Conservation (phyloP, 2,329 filamentous ascomycete genomes). For the Botrytis porri region DNA sequence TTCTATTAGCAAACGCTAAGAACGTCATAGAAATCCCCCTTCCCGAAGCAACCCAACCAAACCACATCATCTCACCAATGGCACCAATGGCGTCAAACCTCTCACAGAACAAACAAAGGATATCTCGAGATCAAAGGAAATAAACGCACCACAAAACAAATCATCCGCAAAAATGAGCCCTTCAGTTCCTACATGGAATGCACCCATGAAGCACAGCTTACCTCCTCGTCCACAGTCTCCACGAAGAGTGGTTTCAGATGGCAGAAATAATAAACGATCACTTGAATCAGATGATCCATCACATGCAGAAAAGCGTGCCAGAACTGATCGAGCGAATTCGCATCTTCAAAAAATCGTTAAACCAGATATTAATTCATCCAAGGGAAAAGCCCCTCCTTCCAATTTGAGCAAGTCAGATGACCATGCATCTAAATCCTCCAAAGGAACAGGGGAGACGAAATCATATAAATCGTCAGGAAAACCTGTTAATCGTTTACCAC, state of each 20-base stretch:
- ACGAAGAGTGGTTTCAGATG: slow-evolving; percentile 22
- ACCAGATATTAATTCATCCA: slow-evolving; percentile 23
- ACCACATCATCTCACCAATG: slow-evolving; percentile 46
- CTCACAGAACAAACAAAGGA: slow-evolving; percentile 10
- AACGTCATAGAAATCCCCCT: slow-evolving; percentile 6
- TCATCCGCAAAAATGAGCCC: slow-evolving; percentile 8
- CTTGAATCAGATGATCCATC: slow-evolving; percentile 29
- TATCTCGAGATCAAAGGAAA: slow-evolving; percentile 8
- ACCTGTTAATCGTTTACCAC: slow-evolving; percentile 17
- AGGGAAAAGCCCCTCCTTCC: slow-evolving; percentile 25
- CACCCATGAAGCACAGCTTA: slow-evolving; percentile 29
- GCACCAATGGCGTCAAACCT: slow-evolving; percentile 20
- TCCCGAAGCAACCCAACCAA: slow-evolving; percentile 46
- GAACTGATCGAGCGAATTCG: slow-evolving; percentile 26
- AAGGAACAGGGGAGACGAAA: slow-evolving; percentile 17
- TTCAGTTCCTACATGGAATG: slow-evolving; percentile 18
- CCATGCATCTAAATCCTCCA: slow-evolving; percentile 22
- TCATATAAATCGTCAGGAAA: slow-evolving; percentile 11
- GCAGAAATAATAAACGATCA: slow-evolving; percentile 32
- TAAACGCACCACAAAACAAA: slow-evolving; percentile 6
- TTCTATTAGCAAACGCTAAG: neutral
- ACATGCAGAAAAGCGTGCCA: slow-evolving; percentile 35
- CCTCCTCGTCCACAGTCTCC: slow-evolving; percentile 35
- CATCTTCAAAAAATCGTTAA: slow-evolving; percentile 25
- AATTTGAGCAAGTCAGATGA: slow-evolving; percentile 25